Conservation (phyloP, 495 filamentous ascomycete species). For the Daldinia concentrica region DNA sequence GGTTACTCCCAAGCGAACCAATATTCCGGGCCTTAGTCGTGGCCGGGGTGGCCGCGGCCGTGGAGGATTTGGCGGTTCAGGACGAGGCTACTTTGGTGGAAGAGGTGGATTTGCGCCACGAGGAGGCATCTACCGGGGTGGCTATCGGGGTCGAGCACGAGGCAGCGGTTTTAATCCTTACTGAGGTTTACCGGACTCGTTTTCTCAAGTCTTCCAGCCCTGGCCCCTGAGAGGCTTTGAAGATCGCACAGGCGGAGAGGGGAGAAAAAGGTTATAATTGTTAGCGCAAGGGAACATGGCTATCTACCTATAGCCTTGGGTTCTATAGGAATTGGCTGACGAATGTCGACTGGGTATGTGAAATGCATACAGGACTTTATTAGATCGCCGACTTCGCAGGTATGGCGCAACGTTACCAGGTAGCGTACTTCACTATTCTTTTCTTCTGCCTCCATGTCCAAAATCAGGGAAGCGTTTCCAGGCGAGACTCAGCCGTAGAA, state of each 20-base stretch:
- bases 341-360: slow-evolving; percentile 31
- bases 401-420: slow-evolving; percentile 21
- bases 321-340: slow-evolving; percentile 21
- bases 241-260: slow-evolving; percentile 16
- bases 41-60: slow-evolving; percentile 81
- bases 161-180: slow-evolving; percentile 54
- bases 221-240: slow-evolving; percentile 5
- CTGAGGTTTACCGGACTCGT: slow-evolving; percentile 14
- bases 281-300: slow-evolving; percentile 20
- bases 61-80: slow-evolving; percentile 62
- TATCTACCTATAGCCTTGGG: slow-evolving; percentile 11
- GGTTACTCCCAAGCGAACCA: slow-evolving; percentile 97
- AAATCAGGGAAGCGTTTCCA: slow-evolving; percentile 12
- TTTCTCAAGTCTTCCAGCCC: slow-evolving; percentile 1
- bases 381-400: slow-evolving; percentile 34
- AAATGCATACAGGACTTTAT: slow-evolving; percentile 31
- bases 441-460: slow-evolving; percentile 28
- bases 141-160: slow-evolving; percentile 80
- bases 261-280: slow-evolving; percentile 17
- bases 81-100: slow-evolving; percentile 61
- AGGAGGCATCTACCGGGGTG: slow-evolving; percentile 78
- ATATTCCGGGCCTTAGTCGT: slow-evolving; percentile 89
- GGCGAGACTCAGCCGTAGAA: slow-evolving; percentile 18
- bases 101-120: slow-evolving; percentile 73
- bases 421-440: slow-evolving; percentile 24